A percentile compares a stretch with the other conserved stretches of the same genome.
Evolutionary conservation across 2,329 filamentous ascomycete species (phyloP).

Genomic region (Trichoderma sp.): DNA sequence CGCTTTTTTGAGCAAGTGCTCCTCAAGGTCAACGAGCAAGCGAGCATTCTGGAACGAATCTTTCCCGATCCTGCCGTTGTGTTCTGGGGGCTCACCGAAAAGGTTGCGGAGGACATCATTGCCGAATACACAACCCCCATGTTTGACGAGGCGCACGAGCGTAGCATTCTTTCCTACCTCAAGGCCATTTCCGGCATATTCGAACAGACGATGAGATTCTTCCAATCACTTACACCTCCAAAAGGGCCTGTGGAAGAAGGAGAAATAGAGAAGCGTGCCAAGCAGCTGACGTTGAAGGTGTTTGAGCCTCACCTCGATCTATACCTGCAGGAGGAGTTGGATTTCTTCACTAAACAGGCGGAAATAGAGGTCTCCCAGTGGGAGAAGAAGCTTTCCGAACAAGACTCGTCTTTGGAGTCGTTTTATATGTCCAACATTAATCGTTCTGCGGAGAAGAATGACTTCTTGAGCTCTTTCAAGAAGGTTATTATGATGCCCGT

Average conservation of each 20-base stretch:
- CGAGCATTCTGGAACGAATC: conserved; percentile 73
- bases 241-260: conserved; percentile 51
- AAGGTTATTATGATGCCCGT: conserved; percentile 99
- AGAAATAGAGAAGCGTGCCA: conserved; percentile 62
- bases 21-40: conserved; percentile 77
- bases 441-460: conserved; percentile 90
- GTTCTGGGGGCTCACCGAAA: conserved; percentile 75
- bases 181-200: conserved; percentile 85
- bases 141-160: conserved; percentile 81
- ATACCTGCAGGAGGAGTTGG: conserved; percentile 87
- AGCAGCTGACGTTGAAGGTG: conserved; percentile 64
- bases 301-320: conserved; percentile 94
- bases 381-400: conserved; percentile 88
- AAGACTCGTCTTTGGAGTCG: conserved; percentile 85
- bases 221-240: conserved; percentile 66
- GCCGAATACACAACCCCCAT: conserved; percentile 82
- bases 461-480: conserved; percentile 94
- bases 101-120: conserved; percentile 78
- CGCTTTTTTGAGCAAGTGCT: conserved; percentile 76
- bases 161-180: conserved; percentile 73
- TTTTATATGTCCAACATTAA: conserved; percentile 97
- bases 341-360: conserved; percentile 74
- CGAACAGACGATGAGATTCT: conserved; percentile 78
- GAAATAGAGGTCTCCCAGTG: conserved; percentile 76
- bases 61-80: conserved; percentile 72